phyloP scores from a whole-genome alignment of 2,329 filamentous ascomycete genomes.

The Corniculantispora saksenae region DNA sequence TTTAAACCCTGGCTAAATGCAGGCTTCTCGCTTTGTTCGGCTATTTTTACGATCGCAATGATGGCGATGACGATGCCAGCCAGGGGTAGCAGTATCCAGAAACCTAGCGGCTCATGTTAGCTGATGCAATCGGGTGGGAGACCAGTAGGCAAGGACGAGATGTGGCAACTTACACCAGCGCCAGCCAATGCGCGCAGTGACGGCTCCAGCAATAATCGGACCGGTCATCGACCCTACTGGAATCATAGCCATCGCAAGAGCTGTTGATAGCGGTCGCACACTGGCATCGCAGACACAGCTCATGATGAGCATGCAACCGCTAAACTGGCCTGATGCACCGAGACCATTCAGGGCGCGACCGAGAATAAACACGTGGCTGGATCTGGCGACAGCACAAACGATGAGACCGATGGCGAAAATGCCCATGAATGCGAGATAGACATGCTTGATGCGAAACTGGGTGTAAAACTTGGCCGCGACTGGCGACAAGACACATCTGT shows the following conservation, averaged over 20 bases:
- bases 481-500: constrained; percentile 15
- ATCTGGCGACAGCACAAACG: constrained; percentile 7
- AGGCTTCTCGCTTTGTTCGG: constrained; percentile 10
- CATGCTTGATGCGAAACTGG: constrained; percentile 14
- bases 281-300: neutral
- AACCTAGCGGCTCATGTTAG: constrained; percentile 7
- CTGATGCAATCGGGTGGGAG: neutral
- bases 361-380: constrained; percentile 12
- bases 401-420: constrained; percentile 13
- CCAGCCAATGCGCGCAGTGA: constrained; percentile 17
- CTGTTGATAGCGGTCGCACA: constrained; percentile 3
- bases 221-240: constrained; percentile 17
- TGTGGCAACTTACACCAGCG: constrained; percentile 19
- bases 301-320: constrained; percentile 11
- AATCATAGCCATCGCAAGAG: constrained; percentile 13
- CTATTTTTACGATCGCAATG: neutral
- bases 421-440: constrained; percentile 16
- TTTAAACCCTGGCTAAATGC: neutral
- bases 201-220: constrained; percentile 13
- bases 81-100: constrained; percentile 17
- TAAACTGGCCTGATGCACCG: constrained; percentile 16
- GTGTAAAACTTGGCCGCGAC: constrained; percentile 12
- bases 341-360: constrained; percentile 15
- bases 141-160: no score
- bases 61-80: neutral